Evolutionary conservation across 73 alveolate genomes (phyloP), one percentile per base, ranked within the genome.

Genomic region (Paramecium pentaurelia): DNA sequence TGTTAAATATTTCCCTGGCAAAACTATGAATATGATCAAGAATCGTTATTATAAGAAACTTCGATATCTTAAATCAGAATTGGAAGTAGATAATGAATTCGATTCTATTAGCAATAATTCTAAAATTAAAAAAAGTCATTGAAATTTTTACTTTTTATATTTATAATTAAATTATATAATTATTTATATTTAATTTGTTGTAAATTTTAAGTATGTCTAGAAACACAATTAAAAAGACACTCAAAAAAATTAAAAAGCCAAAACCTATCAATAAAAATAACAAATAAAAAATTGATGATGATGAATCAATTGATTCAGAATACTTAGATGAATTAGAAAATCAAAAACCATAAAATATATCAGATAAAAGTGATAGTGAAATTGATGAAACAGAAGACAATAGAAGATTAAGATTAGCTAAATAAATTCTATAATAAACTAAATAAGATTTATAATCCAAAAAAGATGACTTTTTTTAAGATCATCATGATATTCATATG

Each of bases 361-460:
- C 87, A 37, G 87, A 73, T 36, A 32, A 47, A 27, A 80, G 91
- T 80, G 91, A 80, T 12, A 25, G 58, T 18, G 91, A 80, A 80
- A 42, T 80, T 2, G 91, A 80, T 45, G 94, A 89, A 89, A 71
- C 75, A 9, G 94, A 89, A 27, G 94, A 89, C 77, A 71, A 71
- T 20, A 89, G 75, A 37, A 89, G 94, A 89, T 45, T 89, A 18
- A 89, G 94, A 89, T 73, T 89, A 42, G 94, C 94, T 47, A 71
- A 89, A 44, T 73, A 68, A 42, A 89, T 89, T 10, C 49, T 89
- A 51, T 44, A 89, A 47, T 16, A 89, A 89, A 73, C 94, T 9
- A 89, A 89, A 30, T 28, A 42, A 44, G 94, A 89, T 16, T 42
- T 71, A 16, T 38, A 64, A 16, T n/a, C 70, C 8, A 45, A 51